Evolutionary conservation across 2,329 filamentous ascomycete species (phyloP), one percentile per base, ranked within the genome.

Genomic region (Talaromyces sp.): DNA sequence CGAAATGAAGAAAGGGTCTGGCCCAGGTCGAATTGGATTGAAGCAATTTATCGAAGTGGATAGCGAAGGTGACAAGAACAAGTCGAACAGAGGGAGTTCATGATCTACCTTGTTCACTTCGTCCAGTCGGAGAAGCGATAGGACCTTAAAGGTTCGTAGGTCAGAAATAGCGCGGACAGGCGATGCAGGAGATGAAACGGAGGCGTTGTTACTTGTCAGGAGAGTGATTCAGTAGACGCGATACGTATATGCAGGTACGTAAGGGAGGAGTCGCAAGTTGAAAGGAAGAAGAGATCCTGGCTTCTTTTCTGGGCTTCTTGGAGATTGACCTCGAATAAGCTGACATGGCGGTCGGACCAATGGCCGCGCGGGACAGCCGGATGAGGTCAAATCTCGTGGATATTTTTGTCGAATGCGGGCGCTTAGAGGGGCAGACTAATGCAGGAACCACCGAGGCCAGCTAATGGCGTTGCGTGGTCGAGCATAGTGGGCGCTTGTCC

Each of bases 401-500:
- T 48, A 48, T 48, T 48, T 21, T 48, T 55, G 28, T 54, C 55
- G 55, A 50, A 46, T 39, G 46, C 35, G 36, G 50, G 56, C 56
- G 56, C 56, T 58, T 58, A 50, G 35, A 58, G 50, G 39, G 50
- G 39, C 33, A 41, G 50, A n/a, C 56, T 37, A 36, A 53, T 53
- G 56, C 50, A 58, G 56, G 56, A 53, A 58, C 56, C 37, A 40
- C 43, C 17, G 48, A 13, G 2, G 11, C 17, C 43, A 33, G 40
- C 52, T 43, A 55, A 55, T 37, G 31, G 43, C 36, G 15, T 36
- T 11, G 53, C 53, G 19, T 36, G 13, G 25, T 28, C 19, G 53
- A 36, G 35, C 33, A 13, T 28, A 15, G 53, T 28, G 40, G 53
- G 53, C 53, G 53, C 53, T 46, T 55, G 53, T 55, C 53, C 37